phyloP scores from a whole-genome alignment of 495 filamentous ascomycete species.

The Penicillium macrosclerotiorum region DNA sequence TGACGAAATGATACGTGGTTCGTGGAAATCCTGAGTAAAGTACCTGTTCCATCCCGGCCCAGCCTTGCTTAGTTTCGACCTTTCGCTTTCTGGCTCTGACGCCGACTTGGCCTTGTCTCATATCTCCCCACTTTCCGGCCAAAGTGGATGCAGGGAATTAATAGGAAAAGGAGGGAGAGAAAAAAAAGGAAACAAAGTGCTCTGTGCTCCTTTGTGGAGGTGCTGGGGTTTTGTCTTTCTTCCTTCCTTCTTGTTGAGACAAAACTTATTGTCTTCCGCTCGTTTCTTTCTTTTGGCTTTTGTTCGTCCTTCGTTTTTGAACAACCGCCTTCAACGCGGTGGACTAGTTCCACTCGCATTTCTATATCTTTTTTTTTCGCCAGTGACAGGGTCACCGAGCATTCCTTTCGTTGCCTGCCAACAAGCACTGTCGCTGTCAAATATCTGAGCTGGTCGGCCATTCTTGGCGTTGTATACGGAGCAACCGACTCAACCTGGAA shows the following conservation, averaged over 20 bases:
- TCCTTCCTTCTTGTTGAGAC: conserved; percentile 8
- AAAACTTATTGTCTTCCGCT: neutral
- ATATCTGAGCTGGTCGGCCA: conserved; percentile 11
- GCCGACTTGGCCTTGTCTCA: conserved; percentile 21
- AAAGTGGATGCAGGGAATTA: conserved; percentile 11
- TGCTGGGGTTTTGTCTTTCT: too few relatives aligned
- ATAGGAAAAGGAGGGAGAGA: neutral
- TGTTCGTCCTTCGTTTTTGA: conserved; percentile 17
- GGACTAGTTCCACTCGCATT: conserved; percentile 17
- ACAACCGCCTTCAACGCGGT: conserved; percentile 20
- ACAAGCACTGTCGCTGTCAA: conserved; percentile 15
- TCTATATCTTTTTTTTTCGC: conserved; percentile 10
- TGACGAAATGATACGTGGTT: conserved; percentile 6
- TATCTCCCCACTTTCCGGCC: conserved; percentile 8
- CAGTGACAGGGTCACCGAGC: conserved; percentile 36
- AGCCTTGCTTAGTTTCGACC: conserved; percentile 18
- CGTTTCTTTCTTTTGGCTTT: conserved; percentile 13
- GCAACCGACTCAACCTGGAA: conserved; percentile 4
- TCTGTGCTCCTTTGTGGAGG: conserved; percentile 1
- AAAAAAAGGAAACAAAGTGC: too few relatives aligned
- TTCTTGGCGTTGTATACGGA: conserved; percentile 12
- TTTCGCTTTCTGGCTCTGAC: conserved; percentile 2
- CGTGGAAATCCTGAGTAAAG: neutral
- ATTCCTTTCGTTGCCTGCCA: conserved; percentile 43
- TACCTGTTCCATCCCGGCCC: neutral